These are phyloP conservation scores for Chytriomyces sp. DNA, from an alignment of 192 early-diverging fungal species.

Conservation along the genomic window DNA sequence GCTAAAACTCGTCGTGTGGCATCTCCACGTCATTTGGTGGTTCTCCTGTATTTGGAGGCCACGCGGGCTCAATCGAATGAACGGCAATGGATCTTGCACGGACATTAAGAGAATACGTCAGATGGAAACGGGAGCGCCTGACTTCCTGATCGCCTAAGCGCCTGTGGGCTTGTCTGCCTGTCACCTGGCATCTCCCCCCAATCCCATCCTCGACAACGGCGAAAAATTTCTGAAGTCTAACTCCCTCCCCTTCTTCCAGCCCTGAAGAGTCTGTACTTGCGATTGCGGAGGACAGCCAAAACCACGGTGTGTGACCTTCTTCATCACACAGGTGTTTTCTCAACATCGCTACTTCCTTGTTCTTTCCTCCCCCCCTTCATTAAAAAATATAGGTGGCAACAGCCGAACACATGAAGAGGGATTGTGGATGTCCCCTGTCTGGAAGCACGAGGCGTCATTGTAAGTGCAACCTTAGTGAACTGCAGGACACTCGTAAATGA, in stretches of 20 bases:
- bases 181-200: too few species aligned
- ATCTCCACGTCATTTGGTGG: background rate
- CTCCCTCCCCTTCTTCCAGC: background rate
- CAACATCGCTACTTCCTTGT: background rate
- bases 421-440: constrained; percentile 40
- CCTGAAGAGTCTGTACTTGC: constrained; percentile 25
- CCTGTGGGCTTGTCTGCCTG: too few species aligned
- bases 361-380: background rate
- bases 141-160: too few species aligned
- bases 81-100: too few species aligned
- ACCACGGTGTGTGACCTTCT: background rate
- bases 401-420: background rate
- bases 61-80: too few species aligned
- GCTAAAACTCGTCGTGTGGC: background rate
- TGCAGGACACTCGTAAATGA: background rate
- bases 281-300: constrained; percentile 4
- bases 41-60: too few species aligned
- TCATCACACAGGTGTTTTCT: background rate
- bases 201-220: too few species aligned
- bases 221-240: too few species aligned
- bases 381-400: background rate
- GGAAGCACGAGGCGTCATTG: constrained; percentile 63
- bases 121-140: too few species aligned
- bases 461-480: constrained; percentile 36
- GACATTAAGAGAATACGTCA: too few species aligned